Conservation (phyloP, 2,329 filamentous ascomycete species). For the Biscogniauxia marginata region DNA sequence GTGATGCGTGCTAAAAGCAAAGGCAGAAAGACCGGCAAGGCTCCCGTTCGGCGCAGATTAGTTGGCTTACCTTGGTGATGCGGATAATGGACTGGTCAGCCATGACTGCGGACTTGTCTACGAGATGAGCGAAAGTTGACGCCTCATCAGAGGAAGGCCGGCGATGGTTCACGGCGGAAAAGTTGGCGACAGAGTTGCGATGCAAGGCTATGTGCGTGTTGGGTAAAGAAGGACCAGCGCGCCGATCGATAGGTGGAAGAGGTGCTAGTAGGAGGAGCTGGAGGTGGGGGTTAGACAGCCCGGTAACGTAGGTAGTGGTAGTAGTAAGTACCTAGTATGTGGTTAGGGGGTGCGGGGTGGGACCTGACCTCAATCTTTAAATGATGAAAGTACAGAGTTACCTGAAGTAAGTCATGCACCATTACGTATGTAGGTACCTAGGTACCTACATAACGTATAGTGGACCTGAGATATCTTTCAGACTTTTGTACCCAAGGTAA, state of each 20-base stretch:
- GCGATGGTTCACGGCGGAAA: not conserved
- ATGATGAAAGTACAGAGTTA: not conserved
- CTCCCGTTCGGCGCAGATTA: too few species aligned
- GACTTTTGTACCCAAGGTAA: too few species aligned
- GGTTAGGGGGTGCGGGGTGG: not conserved
- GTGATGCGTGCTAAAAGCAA: too few species aligned
- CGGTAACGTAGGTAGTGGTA: too few species aligned
- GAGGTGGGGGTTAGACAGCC: not conserved
- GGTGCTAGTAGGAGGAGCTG: not conserved
- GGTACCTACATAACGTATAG: not conserved
- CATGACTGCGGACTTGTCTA: conserved; percentile 45
- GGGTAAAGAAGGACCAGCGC: not conserved
- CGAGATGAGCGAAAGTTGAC: conserved; percentile 3
- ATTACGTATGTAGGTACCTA: not conserved
- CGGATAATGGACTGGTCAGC: conserved; percentile 85
- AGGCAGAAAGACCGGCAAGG: too few species aligned
- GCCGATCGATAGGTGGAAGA: not conserved
- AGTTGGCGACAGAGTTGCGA: not conserved
- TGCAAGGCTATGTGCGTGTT: not conserved
- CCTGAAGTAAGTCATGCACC: not conserved
- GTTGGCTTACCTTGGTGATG: conserved; percentile 74
- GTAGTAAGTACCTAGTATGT: too few species aligned
- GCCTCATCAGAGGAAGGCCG: conserved; percentile 8
- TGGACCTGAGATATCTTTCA: too few species aligned
- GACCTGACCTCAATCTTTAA: too few species aligned